Percentiles rank a stretch among this genome's conserved stretches.
phyloP scores from a whole-genome alignment of 2,329 filamentous ascomycete genomes.

The Fusarium stilboides region DNA sequence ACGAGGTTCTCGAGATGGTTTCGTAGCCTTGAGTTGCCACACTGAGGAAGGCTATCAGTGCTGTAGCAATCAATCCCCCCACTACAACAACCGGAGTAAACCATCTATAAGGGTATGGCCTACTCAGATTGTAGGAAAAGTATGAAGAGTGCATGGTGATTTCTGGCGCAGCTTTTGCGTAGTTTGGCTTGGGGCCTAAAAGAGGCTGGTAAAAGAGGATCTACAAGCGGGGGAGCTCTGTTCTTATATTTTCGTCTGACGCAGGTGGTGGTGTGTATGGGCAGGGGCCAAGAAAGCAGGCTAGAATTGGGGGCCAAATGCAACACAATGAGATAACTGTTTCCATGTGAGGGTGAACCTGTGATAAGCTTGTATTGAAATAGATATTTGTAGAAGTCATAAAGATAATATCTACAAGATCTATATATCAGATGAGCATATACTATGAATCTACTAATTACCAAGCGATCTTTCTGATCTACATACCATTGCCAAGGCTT shows the following conservation, averaged over 20 bases:
- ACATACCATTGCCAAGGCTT: too few relatives aligned
- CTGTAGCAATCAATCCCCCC: background rate
- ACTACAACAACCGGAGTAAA: background rate
- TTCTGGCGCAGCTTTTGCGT: background rate
- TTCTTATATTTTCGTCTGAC: background rate
- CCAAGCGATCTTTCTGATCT: too few relatives aligned
- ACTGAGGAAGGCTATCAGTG: background rate
- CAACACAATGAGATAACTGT: too few relatives aligned
- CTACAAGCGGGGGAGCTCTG: background rate
- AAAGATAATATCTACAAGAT: too few relatives aligned
- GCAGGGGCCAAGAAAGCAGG: background rate
- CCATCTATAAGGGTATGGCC: background rate
- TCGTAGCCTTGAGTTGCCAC: slow-evolving; percentile 9
- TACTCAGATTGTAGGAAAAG: slow-evolving; percentile 1
- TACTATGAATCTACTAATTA: too few relatives aligned
- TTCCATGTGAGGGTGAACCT: too few relatives aligned
- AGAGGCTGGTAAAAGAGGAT: background rate
- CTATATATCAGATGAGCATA: too few relatives aligned
- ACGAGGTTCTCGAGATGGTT: background rate
- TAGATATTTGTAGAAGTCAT: too few relatives aligned
- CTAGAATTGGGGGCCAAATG: background rate
- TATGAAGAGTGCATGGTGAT: background rate
- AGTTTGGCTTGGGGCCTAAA: background rate
- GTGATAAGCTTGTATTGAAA: too few relatives aligned
- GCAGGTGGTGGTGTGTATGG: background rate